Base-by-base conservation (phyloP, 2,329 filamentous ascomycete species). In the Fusarium guadeloupense region DNA sequence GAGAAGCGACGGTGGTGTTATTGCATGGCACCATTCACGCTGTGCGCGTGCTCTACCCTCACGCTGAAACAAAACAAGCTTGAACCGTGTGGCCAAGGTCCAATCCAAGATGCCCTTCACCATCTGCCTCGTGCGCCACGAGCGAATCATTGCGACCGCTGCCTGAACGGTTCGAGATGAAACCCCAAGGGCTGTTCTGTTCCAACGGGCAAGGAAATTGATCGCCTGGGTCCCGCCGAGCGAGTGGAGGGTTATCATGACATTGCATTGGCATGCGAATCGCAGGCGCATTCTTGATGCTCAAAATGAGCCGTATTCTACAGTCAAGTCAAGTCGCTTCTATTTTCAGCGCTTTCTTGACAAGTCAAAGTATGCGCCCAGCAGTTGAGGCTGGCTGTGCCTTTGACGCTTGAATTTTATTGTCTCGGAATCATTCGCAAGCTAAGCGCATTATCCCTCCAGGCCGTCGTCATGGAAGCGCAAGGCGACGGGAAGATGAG, bases 31-130 rank as follows among this genome's bases (percentile, higher is more conserved):
- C 56, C 63, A 59, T 49, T 37, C 63, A 54, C 64, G 54, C 62
- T 48, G 62, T 62, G 62, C 59, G 64, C 55, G 55, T 51, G 51
- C 58, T 59, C 45, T 59, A 49, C 47, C 54, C 64, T 64, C 59
- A 61, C 62, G 46, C 66, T 70, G 68, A 70, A 70, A 70, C 68
- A 70, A 62, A 64, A 68, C 55, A 70, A 56, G 63, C 47, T 59
- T 45, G 37, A 54, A 54, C n/a, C 51, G 53, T 62, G 64, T 66
- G 64, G 59, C 64, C 64, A 62, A 65, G 57, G 54, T 63, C 67
- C 62, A 68, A 62, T 64, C 46, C 50, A 37, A 61, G 20, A 54
- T 67, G 48, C 58, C 40, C 48, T 64, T 48, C 44, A 42, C 28
- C 40, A 38, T 50, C 40, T 51, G 31, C 49, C 44, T 63, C 49